Evolutionary conservation across 1,139 yeast species (phyloP).

Genomic region (Nakaseomyces uthaithaninus): DNA sequence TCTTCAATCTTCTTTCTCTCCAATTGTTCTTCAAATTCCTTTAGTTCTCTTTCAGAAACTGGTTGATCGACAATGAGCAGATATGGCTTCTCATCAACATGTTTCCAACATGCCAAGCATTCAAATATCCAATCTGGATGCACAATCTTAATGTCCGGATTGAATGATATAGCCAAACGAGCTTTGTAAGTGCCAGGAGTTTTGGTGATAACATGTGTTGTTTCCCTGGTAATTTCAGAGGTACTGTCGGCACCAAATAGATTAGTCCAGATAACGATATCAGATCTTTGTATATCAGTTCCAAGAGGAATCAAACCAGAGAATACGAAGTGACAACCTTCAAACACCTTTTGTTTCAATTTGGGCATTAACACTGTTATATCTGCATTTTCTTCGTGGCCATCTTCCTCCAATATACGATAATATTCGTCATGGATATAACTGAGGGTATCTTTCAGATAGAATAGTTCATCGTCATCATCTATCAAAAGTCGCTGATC

Average conservation of each 20-base stretch:
- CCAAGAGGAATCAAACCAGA: constrained; percentile 85
- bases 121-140: constrained; percentile 89
- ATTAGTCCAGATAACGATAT: constrained; percentile 84
- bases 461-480: constrained; percentile 68
- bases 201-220: constrained; percentile 83
- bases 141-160: constrained; percentile 70
- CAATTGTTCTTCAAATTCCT: constrained; percentile 27
- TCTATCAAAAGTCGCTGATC: constrained; percentile 60
- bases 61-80: constrained; percentile 41
- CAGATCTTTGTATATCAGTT: constrained; percentile 58
- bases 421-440: constrained; percentile 65
- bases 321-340: constrained; percentile 64
- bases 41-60: constrained; percentile 34
- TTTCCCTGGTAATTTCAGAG: constrained; percentile 59
- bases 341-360: constrained; percentile 59
- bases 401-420: constrained; percentile 33
- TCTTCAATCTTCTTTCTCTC: constrained; percentile 19
- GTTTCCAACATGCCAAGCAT: constrained; percentile 72
- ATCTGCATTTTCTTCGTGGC: constrained; percentile 40
- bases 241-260: constrained; percentile 88
- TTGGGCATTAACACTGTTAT: constrained; percentile 61
- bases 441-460: constrained; percentile 54
- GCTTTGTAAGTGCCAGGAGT: constrained; percentile 76
- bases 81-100: constrained; percentile 56
- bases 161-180: constrained; percentile 54